Conservation (phyloP, 2,329 filamentous ascomycete genomes). For the Lecanoromycetidae sp. region DNA sequence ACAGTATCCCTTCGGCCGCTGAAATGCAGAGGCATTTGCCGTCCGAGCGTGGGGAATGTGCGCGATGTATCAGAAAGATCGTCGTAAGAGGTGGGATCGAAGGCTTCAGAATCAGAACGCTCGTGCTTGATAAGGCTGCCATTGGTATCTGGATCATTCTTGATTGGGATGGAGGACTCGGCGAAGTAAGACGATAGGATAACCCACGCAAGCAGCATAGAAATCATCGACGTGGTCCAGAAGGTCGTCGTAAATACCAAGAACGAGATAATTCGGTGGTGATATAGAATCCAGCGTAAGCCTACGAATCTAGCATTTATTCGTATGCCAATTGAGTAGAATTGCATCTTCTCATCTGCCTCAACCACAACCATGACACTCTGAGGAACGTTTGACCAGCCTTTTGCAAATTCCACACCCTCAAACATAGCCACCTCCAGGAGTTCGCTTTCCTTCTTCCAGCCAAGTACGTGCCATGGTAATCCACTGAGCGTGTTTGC, state of each 20-base stretch:
- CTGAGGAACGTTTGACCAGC: conserved; percentile 41
- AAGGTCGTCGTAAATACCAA: conserved; percentile 57
- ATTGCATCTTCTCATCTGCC: conserved; percentile 59
- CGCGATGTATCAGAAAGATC: conserved; percentile 36
- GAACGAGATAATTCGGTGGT: conserved; percentile 60
- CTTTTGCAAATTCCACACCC: conserved; percentile 50
- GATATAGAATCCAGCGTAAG: conserved; percentile 75
- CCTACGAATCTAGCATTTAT: conserved; percentile 67
- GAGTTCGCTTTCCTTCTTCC: conserved; percentile 49
- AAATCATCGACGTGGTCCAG: conserved; percentile 63
- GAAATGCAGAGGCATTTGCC: conserved; percentile 33
- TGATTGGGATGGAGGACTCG: conserved; percentile 15
- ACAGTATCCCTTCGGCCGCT: conserved; percentile 19
- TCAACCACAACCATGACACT: conserved; percentile 44
- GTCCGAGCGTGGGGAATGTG: conserved; percentile 37
- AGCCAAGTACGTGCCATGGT: conserved; percentile 57
- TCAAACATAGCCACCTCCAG: conserved; percentile 64
- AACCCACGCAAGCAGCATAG: conserved; percentile 54
- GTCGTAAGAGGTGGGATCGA: conserved; percentile 17
- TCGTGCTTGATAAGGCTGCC: conserved; percentile 6
- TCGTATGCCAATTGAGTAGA: conserved; percentile 57
- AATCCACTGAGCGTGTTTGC: conserved; percentile 51
- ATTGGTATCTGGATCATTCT: conserved; percentile 1
- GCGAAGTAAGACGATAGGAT: conserved; percentile 36
- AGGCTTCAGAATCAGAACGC: conserved; percentile 18